Percentiles rank a stretch among this genome's conserved stretches.
Evolutionary conservation across 306 rosid genomes (phyloP).

Genomic region (Neltuma alba): DNA sequence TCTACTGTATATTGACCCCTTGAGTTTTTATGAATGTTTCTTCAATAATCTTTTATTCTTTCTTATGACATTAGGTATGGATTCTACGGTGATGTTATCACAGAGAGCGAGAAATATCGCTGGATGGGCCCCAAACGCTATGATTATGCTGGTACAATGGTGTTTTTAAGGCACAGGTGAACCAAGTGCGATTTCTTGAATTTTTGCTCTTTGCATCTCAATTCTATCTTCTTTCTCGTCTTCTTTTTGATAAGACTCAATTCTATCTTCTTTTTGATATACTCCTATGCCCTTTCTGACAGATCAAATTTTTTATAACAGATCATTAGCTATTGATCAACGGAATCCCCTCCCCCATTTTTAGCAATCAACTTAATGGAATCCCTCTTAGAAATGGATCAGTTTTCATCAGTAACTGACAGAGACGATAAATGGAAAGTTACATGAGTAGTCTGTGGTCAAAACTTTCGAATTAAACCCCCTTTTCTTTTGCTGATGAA

Average conservation of each 20-base stretch:
- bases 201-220: neutral
- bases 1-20: conserved; percentile 20
- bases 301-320: neutral
- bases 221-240: neutral
- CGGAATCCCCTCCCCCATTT: neutral
- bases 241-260: neutral
- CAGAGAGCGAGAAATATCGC: conserved; percentile 90
- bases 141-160: conserved; percentile 93
- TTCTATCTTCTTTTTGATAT: neutral
- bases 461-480: neutral
- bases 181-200: conserved; percentile 16
- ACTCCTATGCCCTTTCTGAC: neutral
- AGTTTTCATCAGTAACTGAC: neutral
- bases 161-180: conserved; percentile 83
- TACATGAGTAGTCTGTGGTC: neutral
- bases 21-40: conserved; percentile 25
- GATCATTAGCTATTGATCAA: neutral
- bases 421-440: neutral
- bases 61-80: conserved; percentile 69
- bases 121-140: conserved; percentile 99
- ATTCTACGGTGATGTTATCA: conserved; percentile 96
- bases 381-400: neutral
- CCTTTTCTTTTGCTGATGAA: neutral
- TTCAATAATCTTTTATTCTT: conserved; percentile 38
- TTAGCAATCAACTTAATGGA: neutral